A percentile compares a stretch with the other conserved stretches of the same genome.
Conservation (phyloP, 2,329 filamentous ascomycete species). For the Daldinia sp. region DNA sequence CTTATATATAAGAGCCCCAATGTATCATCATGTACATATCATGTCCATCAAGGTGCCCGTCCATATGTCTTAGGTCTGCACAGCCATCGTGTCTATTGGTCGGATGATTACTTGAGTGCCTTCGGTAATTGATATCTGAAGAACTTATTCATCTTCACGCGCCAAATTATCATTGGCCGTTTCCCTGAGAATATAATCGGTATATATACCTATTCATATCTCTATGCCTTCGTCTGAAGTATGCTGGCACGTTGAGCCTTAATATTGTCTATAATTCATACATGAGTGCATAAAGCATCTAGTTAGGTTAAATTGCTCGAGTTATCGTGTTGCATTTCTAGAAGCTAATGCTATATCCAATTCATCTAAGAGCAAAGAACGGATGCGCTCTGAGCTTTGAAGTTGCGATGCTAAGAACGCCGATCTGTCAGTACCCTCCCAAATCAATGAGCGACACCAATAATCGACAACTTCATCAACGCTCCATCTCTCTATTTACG, state of each 20-base stretch:
- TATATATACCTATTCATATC: too few relatives aligned
- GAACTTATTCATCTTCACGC: not conserved
- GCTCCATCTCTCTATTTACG: conserved; percentile 30
- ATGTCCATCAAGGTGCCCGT: conserved; percentile 27
- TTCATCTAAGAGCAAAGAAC: not conserved
- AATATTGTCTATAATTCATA: too few relatives aligned
- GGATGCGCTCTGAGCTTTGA: not conserved
- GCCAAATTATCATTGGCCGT: too few relatives aligned
- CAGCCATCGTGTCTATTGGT: not conserved
- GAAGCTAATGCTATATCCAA: not conserved
- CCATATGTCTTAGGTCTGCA: not conserved
- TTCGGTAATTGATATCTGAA: conserved; percentile 1
- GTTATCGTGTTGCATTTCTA: not conserved
- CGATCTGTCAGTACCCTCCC: not conserved
- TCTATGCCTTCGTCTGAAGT: too few relatives aligned
- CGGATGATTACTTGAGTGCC: not conserved
- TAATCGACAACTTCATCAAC: conserved; percentile 18
- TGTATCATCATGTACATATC: not conserved
- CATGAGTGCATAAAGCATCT: too few relatives aligned
- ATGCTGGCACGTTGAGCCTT: too few relatives aligned
- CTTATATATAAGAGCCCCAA: not conserved
- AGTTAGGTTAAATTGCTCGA: too few relatives aligned
- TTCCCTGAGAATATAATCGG: too few relatives aligned
- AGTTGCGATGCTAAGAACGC: not conserved
- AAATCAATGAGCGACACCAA: not conserved